Percentiles rank a stretch among this genome's conserved stretches.
phyloP scores from a whole-genome alignment of 805 yeast genomes.

The Candida khao-thaluensis region DNA sequence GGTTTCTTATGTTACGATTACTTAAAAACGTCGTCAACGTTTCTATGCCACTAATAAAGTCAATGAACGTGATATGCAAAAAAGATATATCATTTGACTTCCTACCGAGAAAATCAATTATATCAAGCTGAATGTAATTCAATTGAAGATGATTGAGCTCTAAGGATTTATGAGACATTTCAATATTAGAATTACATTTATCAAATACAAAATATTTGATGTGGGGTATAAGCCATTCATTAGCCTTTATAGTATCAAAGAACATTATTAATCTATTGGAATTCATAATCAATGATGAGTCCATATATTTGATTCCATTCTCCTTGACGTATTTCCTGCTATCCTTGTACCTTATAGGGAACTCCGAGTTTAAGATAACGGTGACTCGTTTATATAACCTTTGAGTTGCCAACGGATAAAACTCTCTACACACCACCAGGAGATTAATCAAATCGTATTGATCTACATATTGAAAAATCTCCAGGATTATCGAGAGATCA shows the following conservation, averaged over 20 bases:
- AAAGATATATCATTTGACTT: slow-evolving; percentile 26
- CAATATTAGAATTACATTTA: slow-evolving; percentile 23
- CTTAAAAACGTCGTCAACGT: slow-evolving; percentile 25
- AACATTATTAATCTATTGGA: slow-evolving; percentile 20
- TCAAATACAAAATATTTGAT: slow-evolving; percentile 34
- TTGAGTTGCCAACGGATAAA: slow-evolving; percentile 23
- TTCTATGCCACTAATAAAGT: slow-evolving; percentile 24
- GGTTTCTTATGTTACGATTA: slow-evolving; percentile 23
- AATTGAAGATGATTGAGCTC: slow-evolving; percentile 4
- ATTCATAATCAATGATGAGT: slow-evolving; percentile 29
- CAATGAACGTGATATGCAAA: slow-evolving; percentile 32
- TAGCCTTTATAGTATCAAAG: slow-evolving; percentile 19
- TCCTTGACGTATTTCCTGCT: slow-evolving; percentile 21
- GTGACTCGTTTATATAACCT: slow-evolving; percentile 31
- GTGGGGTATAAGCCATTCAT: slow-evolving; percentile 20
- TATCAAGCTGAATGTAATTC: slow-evolving; percentile 20
- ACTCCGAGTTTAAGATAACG: slow-evolving; percentile 27
- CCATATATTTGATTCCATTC: slow-evolving; percentile 30
- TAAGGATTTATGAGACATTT: not conserved
- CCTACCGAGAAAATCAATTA: slow-evolving; percentile 27
- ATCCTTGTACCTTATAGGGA: slow-evolving; percentile 22
- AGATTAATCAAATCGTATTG: slow-evolving; percentile 31
- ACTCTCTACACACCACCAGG: slow-evolving; percentile 21
- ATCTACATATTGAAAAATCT: slow-evolving; percentile 25
- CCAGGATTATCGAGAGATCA: not conserved